Evolutionary conservation across 805 yeast genomes (phyloP).

Genomic region (Barnettozyma populi): DNA sequence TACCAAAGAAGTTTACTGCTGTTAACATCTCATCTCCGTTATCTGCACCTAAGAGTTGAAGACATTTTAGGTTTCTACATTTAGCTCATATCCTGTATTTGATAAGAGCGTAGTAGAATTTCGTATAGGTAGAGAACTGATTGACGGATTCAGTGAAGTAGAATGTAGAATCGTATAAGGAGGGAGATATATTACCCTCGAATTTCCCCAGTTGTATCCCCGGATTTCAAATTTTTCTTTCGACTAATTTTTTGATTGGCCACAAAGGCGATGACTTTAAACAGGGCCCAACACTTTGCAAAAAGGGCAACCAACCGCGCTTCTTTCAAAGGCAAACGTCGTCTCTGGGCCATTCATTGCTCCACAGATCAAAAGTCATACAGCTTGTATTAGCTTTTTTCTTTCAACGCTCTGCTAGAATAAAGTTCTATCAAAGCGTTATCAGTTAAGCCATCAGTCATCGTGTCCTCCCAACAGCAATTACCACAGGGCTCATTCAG

Average conservation of each 20-base stretch:
- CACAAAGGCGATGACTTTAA: not conserved
- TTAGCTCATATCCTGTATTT: too few relatives aligned
- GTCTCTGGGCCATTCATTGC: not conserved
- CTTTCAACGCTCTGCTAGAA: slow-evolving; percentile 3
- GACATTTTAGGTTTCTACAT: too few relatives aligned
- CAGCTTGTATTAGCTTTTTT: too few relatives aligned
- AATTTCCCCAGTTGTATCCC: not conserved
- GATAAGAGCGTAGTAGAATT: too few relatives aligned
- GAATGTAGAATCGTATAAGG: too few relatives aligned
- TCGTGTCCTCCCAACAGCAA: slow-evolving; percentile 3
- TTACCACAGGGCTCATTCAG: not conserved
- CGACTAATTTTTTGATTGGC: not conserved
- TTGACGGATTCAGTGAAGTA: too few relatives aligned
- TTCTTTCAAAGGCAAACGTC: slow-evolving; percentile 1
- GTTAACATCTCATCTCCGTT: slow-evolving; percentile 76
- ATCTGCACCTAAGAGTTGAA: slow-evolving; percentile 17
- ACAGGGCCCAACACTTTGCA: not conserved
- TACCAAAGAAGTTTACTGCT: slow-evolving; percentile 90
- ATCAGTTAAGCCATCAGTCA: slow-evolving; percentile 1
- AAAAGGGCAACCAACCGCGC: not conserved
- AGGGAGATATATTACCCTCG: slow-evolving; percentile 1
- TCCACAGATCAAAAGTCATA: not conserved
- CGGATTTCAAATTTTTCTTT: not conserved
- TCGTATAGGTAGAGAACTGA: too few relatives aligned
- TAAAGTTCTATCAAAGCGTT: slow-evolving; percentile 3